A percentile compares a stretch with the other conserved stretches of the same genome.
Conservation (phyloP, 2,329 filamentous ascomycete genomes). For the Pseudocercospora eumusae region DNA sequence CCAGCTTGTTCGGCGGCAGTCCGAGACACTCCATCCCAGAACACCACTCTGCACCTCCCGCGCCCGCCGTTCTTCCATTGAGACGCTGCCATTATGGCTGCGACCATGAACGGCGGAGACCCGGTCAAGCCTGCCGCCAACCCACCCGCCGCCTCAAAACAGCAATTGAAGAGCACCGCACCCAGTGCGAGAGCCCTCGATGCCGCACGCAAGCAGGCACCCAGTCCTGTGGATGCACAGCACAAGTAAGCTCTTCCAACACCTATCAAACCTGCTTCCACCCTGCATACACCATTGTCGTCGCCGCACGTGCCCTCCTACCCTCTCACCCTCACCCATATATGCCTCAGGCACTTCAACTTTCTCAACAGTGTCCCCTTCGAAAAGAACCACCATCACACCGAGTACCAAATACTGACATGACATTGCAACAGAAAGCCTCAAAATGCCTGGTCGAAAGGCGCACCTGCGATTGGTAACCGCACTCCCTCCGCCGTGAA, state of each 20-base stretch:
- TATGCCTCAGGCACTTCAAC: conserved; percentile 15
- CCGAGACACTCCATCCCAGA: conserved; percentile 9
- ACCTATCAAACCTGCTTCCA: neutral
- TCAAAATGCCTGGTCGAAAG: conserved; percentile 54
- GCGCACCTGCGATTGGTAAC: conserved; percentile 31
- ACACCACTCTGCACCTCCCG: conserved; percentile 7
- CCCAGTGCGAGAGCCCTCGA: conserved; percentile 54
- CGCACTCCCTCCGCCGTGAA: conserved; percentile 46
- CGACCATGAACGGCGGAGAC: conserved; percentile 36
- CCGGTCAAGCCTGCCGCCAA: conserved; percentile 23
- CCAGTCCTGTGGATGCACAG: conserved; percentile 56
- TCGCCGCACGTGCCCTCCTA: conserved; percentile 12
- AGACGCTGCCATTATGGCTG: conserved; percentile 34
- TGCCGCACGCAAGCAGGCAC: conserved; percentile 57
- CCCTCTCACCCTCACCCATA: conserved; percentile 5
- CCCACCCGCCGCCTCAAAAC: conserved; percentile 29
- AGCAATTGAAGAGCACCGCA: conserved; percentile 55
- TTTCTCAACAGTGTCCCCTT: neutral
- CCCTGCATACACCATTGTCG: neutral
- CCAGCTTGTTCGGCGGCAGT: conserved; percentile 5
- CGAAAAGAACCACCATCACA: neutral
- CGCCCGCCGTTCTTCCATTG: conserved; percentile 21
- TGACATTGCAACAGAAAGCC: conserved; percentile 44
- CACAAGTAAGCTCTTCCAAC: conserved; percentile 52
- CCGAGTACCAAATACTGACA: conserved; percentile 14